Conservation (phyloP, 1,284 basidiomycete genomes). For the Irpex rosettiformis region DNA sequence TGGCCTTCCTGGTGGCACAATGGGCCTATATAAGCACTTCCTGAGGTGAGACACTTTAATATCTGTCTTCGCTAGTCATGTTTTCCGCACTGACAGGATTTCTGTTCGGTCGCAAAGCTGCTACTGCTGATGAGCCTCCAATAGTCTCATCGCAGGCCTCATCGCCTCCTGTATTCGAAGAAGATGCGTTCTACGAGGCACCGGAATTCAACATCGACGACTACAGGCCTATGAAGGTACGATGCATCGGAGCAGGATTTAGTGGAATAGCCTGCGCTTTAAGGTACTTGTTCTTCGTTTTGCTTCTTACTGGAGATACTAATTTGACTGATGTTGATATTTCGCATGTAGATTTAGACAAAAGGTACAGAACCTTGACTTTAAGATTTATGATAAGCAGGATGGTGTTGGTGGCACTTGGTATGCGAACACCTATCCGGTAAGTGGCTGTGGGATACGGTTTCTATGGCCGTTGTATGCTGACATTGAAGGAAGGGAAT, state of each 20-base stretch:
- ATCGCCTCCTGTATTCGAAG: background rate
- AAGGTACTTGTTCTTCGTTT: conserved; percentile 38
- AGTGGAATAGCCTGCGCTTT: conserved; percentile 54
- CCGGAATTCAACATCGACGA: conserved; percentile 39
- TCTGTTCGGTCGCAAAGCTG: background rate
- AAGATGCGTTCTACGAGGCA: background rate
- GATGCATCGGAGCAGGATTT: conserved; percentile 50
- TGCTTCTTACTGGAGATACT: background rate
- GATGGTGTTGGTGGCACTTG: conserved; percentile 57
- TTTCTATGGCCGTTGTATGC: background rate
- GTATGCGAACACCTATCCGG: conserved; percentile 35
- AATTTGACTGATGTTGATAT: background rate
- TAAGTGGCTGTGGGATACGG: conserved; percentile 9
- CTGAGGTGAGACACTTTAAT: too few species aligned
- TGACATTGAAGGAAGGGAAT: conserved; percentile 30
- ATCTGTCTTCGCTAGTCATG: background rate
- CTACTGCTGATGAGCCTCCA: background rate
- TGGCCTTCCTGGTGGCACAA: too few species aligned
- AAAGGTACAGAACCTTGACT: conserved; percentile 43
- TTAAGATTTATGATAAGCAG: conserved; percentile 56
- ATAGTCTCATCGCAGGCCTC: background rate
- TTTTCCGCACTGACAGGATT: background rate
- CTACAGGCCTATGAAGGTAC: conserved; percentile 45
- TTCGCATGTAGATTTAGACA: conserved; percentile 41
- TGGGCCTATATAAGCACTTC: too few species aligned